A percentile compares a stretch with the other conserved stretches of the same genome.
Conservation (phyloP, 2,329 filamentous ascomycete genomes). For the Colletotrichum spinosum region DNA sequence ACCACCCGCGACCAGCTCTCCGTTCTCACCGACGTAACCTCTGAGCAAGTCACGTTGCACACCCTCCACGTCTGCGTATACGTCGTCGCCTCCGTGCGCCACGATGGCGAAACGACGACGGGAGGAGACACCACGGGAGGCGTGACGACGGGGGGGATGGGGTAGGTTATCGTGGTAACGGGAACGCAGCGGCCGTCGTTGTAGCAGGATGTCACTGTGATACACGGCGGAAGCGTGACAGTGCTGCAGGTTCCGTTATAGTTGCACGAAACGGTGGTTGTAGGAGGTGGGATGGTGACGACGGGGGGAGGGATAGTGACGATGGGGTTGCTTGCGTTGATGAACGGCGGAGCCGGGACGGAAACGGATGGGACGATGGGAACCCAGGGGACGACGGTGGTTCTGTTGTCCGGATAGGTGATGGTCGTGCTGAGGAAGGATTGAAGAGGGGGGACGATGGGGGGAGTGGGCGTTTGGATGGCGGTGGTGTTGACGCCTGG, state of each 20-base stretch:
- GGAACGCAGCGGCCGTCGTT: slow-evolving; percentile 7
- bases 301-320: slow-evolving; percentile 6
- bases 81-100: no score
- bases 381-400: slow-evolving; percentile 16
- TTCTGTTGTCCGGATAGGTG: neutral
- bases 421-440: slow-evolving; percentile 11
- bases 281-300: slow-evolving; percentile 13
- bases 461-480: neutral
- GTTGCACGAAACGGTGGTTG: neutral
- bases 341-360: neutral
- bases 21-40: neutral
- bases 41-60: neutral
- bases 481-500: neutral
- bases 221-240: slow-evolving; percentile 7
- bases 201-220: slow-evolving; percentile 5
- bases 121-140: neutral
- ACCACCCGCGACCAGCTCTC: no score
- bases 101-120: neutral
- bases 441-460: neutral
- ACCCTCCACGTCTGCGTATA: neutral
- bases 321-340: neutral
- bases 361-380: neutral
- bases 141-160: slow-evolving; percentile 3
- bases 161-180: neutral
- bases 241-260: slow-evolving; percentile 8